Conservation (phyloP, 345 rosid species). For the Ceriops decandra region DNA sequence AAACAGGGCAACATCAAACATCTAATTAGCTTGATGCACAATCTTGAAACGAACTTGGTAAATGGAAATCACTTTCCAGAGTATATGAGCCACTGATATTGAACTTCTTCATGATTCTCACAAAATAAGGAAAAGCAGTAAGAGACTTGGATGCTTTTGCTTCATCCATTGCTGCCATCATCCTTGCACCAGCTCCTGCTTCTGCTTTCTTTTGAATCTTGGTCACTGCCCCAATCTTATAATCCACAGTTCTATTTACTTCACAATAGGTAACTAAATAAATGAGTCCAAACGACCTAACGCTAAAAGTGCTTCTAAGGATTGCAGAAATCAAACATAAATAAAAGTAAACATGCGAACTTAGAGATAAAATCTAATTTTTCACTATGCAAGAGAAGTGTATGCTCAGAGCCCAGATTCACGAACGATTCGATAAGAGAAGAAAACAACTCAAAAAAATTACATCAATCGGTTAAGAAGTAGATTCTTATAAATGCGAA, state of each 20-base stretch:
- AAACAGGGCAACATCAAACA: not conserved
- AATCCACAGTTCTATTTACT: slow-evolving; percentile 11
- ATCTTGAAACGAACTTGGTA: not conserved
- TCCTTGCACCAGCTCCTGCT: slow-evolving; percentile 28
- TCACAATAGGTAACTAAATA: not conserved
- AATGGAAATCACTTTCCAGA: slow-evolving; percentile 35
- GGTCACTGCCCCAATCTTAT: slow-evolving; percentile 16
- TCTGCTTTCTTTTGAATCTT: slow-evolving; percentile 12
- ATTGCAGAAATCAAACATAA: no score
- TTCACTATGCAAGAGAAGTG: no score
- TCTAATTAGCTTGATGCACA: not conserved
- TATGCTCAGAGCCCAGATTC: not conserved
- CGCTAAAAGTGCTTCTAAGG: not conserved
- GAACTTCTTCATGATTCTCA: slow-evolving; percentile 58
- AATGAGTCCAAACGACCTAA: not conserved
- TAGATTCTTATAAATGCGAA: not conserved
- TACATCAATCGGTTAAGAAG: not conserved
- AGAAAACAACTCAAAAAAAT: not conserved
- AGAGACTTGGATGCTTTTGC: slow-evolving; percentile 48
- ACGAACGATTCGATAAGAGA: not conserved
- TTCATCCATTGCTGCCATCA: slow-evolving; percentile 43
- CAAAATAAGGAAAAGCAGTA: slow-evolving; percentile 47
- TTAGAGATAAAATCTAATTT: no score
- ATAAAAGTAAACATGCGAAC: no score
- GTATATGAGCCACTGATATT: slow-evolving; percentile 62